A percentile compares a stretch with the other conserved stretches of the same genome.
Evolutionary conservation across 2,329 filamentous ascomycete genomes (phyloP).

Genomic region (Aureobasidium zeae): DNA sequence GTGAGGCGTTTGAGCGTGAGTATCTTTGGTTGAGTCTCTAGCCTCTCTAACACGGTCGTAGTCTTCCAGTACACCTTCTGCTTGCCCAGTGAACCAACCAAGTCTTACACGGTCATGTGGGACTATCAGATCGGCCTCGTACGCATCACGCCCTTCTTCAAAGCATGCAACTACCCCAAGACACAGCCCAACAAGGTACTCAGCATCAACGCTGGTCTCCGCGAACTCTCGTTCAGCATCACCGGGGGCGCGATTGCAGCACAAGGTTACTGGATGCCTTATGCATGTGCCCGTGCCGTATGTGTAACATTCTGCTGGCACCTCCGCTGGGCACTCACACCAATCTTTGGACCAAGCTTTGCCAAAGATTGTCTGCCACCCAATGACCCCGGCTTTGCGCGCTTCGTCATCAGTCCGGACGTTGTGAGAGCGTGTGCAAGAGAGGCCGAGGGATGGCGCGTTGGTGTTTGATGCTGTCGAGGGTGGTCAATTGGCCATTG

Average conservation of each 20-base stretch:
- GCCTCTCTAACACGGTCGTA: conserved; percentile 31
- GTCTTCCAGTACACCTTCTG: conserved; percentile 80
- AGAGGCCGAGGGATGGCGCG: conserved; percentile 33
- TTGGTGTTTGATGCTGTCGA: no score
- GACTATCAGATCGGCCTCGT: conserved; percentile 94
- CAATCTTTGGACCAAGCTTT: conserved; percentile 80
- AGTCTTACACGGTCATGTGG: conserved; percentile 77
- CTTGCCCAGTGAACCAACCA: conserved; percentile 52
- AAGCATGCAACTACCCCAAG: conserved; percentile 82
- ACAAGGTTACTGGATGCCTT: conserved; percentile 98
- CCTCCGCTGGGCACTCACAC: conserved; percentile 78
- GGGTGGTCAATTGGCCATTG: no score
- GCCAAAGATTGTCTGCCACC: conserved; percentile 59
- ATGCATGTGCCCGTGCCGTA: conserved; percentile 71
- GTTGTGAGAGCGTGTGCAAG: conserved; percentile 31
- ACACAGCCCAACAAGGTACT: conserved; percentile 78
- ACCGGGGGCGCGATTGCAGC: conserved; percentile 84
- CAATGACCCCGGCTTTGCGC: conserved; percentile 45
- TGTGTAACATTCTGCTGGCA: conserved; percentile 82
- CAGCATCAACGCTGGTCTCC: conserved; percentile 61
- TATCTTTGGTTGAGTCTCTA: conserved; percentile 10
- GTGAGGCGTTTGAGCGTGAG: conserved; percentile 80
- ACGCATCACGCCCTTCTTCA: conserved; percentile 90
- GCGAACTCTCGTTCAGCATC: conserved; percentile 87
- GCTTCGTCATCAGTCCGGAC: conserved; percentile 33